Evolutionary conservation across 2,329 filamentous ascomycete genomes (phyloP), one percentile per base, ranked within the genome.

Genomic region (Ceratocystis ficicola): DNA sequence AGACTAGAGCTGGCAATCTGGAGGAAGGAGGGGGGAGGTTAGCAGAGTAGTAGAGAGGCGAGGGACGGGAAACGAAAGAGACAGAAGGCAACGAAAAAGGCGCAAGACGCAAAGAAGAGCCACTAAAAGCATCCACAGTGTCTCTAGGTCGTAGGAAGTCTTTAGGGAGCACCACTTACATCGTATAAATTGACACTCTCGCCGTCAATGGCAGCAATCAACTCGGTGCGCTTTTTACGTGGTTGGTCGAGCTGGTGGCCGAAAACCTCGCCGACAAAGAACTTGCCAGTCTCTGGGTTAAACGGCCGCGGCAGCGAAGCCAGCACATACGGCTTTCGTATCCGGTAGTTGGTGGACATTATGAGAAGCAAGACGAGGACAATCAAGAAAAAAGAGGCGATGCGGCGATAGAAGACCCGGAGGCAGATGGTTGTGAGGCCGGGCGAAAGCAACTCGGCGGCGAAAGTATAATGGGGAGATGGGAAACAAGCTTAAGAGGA

Each of bases 111-210:
- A 41, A 32, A 4, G 30, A 8, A 17, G 48, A 52, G 22, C 22
- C 48, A 5, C 48, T 10, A 1, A 52, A 20, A 52, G n/a, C 7
- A 25, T 6, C 48, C 1, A 8, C n/a, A 15, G 36, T 41, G 36
- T 12, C 36, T 41, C 36, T 12, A 5, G 12, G 4, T 12, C 10
- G 36, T 41, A 20, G 5, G 3, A 7, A 7, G 20, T 44, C 28
- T 3, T 7, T 7, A 25, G 46, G 30, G 46, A n/a, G 20, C 6
- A 30, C 60, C 61, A 73, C 82, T 70, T 70, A 85, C 83, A 78
- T 87, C 83, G 71, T 87, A 87, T 52, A 87, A 80, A 70, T 85
- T 86, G 2, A 85, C 77, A 3, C 83, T 81, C 72, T 87, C 84
- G 68, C 85, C 85, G 72, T 87, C 83, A 70, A 84, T 80, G 22